Evolutionary conservation across 73 alveolate species (phyloP).

Genomic region (Urostyla sp.): DNA sequence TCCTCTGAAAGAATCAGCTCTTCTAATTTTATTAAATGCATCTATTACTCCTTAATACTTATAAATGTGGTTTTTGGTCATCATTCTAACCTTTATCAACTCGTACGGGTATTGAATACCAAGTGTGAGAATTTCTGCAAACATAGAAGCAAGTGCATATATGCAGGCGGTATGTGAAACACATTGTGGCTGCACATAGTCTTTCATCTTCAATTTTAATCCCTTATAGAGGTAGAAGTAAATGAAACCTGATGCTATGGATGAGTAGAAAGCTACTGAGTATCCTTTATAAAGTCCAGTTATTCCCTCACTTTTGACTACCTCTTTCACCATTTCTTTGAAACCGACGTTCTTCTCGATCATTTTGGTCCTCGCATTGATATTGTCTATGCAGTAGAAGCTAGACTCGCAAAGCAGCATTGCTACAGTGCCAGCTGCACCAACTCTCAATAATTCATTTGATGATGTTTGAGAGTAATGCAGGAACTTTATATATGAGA

Average conservation of each 20-base stretch:
- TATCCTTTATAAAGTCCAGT: conserved; percentile 42
- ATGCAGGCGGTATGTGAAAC: background rate
- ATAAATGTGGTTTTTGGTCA: conserved; percentile 57
- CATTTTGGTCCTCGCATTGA: conserved; percentile 40
- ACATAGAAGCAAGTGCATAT: conserved; percentile 26
- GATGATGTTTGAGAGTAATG: conserved; percentile 5
- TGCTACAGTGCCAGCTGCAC: conserved; percentile 58
- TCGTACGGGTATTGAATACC: conserved; percentile 63
- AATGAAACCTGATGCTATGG: conserved; percentile 45
- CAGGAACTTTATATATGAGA: background rate
- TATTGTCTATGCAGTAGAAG: conserved; percentile 49
- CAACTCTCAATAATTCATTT: conserved; percentile 43
- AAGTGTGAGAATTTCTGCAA: conserved; percentile 62
- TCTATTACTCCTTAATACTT: conserved; percentile 56
- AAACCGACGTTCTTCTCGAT: background rate
- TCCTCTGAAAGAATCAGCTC: conserved; percentile 36
- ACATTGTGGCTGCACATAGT: background rate
- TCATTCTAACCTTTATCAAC: conserved; percentile 57
- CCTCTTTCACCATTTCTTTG: conserved; percentile 28
- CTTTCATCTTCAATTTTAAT: conserved; percentile 11
- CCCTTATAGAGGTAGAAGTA: conserved; percentile 52
- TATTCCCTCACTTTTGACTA: conserved; percentile 21
- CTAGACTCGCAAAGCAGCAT: conserved; percentile 18
- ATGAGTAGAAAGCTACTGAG: conserved; percentile 42
- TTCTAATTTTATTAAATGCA: conserved; percentile 44